Percentiles rank a stretch among this genome's conserved stretches.
These are phyloP conservation scores for Backusella mclennaniae DNA, from an alignment of 192 early-diverging fungal genomes.

Conservation along the genomic window DNA sequence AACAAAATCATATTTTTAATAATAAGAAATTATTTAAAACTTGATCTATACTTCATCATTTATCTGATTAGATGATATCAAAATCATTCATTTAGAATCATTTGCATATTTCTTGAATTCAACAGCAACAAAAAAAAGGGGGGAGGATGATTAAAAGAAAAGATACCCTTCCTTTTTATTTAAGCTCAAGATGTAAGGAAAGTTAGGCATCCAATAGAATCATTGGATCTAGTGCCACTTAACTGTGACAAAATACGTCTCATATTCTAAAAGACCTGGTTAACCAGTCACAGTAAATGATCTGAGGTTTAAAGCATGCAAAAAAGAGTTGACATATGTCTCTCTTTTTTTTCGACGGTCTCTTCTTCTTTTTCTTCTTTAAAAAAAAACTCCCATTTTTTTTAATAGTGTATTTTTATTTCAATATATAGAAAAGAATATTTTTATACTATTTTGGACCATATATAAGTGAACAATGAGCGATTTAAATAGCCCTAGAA, in stretches of 20 bases:
- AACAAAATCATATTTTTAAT: background rate
- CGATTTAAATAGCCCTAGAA: constrained; percentile 27
- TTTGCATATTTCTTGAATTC: background rate
- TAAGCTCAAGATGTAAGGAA: background rate
- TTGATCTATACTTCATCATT: background rate
- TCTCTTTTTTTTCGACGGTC: background rate
- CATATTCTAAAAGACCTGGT: background rate
- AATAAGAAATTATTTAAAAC: background rate
- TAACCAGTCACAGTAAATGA: background rate
- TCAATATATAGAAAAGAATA: background rate
- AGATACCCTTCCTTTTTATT: background rate
- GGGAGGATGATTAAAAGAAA: no score
- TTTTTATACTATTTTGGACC: background rate
- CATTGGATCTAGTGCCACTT: background rate
- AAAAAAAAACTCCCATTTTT: background rate
- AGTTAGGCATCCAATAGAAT: background rate
- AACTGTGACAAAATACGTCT: constrained; percentile 11
- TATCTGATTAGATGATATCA: background rate
- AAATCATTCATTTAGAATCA: background rate
- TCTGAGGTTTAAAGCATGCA: background rate
- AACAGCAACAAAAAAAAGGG: no score
- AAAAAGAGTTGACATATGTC: constrained; percentile 8
- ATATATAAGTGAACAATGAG: constrained; percentile 2
- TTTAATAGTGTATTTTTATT: constrained; percentile 6
- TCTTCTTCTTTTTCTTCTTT: background rate